These are phyloP conservation scores for Nakaseomyces uthaithaninus DNA, from an alignment of 1,139 yeast species.

Conservation along the genomic window DNA sequence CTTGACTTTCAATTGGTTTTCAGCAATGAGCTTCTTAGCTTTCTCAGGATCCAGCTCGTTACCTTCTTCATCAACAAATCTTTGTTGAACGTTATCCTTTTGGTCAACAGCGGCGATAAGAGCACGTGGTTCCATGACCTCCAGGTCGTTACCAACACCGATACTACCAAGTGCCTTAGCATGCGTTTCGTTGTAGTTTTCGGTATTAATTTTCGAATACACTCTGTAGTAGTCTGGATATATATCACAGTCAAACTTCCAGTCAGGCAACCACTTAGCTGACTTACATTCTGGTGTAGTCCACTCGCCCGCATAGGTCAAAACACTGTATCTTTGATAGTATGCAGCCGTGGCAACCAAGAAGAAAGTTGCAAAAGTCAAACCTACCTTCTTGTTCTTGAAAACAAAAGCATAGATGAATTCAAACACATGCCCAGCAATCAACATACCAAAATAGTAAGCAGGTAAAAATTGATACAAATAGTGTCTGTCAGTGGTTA, in stretches of 20 bases:
- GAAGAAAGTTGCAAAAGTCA: constrained; percentile 4
- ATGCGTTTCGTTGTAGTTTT: not conserved
- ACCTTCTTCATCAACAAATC: constrained; percentile 62
- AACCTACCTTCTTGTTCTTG: constrained; percentile 15
- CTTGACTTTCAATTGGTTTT: constrained; percentile 4
- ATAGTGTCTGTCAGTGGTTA: constrained; percentile 92
- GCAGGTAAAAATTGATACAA: constrained; percentile 91
- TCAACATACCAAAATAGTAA: constrained; percentile 78
- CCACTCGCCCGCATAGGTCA: constrained; percentile 81
- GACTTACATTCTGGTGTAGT: constrained; percentile 56
- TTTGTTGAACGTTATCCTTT: constrained; percentile 31
- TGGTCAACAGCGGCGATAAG: not conserved
- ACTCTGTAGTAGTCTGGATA: not conserved
- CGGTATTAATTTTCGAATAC: not conserved
- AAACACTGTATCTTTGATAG: constrained; percentile 59
- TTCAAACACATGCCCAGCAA: constrained; percentile 76
- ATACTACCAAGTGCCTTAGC: not conserved
- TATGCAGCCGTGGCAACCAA: constrained; percentile 45
- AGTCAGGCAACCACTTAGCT: constrained; percentile 50
- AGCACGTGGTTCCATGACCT: constrained; percentile 1
- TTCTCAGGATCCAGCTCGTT: constrained; percentile 51
- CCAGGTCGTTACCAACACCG: constrained; percentile 4
- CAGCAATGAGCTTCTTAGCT: constrained; percentile 30
- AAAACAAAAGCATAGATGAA: constrained; percentile 45
- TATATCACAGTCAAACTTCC: constrained; percentile 79